Evolutionary conservation across 2,329 filamentous ascomycete species (phyloP), one percentile per base, ranked within the genome.

Genomic region (Raffaelea deltoideospora): DNA sequence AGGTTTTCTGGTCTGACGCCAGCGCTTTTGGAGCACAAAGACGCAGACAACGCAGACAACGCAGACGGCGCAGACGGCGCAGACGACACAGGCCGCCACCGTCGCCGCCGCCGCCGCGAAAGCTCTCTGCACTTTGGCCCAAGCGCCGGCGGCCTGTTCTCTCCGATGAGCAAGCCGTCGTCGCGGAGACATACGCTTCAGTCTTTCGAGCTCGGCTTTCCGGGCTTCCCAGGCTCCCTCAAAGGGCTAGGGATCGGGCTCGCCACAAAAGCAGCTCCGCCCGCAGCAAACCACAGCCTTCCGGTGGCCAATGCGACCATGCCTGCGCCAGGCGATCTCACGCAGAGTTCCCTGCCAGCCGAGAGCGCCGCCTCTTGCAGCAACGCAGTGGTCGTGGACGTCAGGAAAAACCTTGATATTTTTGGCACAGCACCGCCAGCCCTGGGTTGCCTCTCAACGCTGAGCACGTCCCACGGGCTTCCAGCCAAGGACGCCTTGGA

Each of bases 391-490:
- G 40, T 52, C 20, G 47, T 58, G 14, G 55, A 58, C 30, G 49
- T 52, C 13, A 50, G 52, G 20, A 45, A 42, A 5, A 54, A 53
- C 23, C 45, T 53, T 1, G 53, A 58, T 39, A 57, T 58, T 3
- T 58, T 58, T 32, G 51, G 50, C 3, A 41, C 39, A 1, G 37
- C 34, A 2, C 40, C 41, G 19, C 34, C 40, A 3, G 31, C 37
- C 30, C 28, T 6, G 3, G 17, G 9, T 5, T 17, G 9, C 17
- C 5, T 30, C 19, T 33, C 23, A n/a, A n/a, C n/a, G n/a, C n/a
- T n/a, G n/a, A n/a, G n/a, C n/a, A n/a, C n/a, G n/a, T n/a, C n/a
- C n/a, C n/a, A n/a, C n/a, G n/a, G n/a, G n/a, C n/a, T n/a, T n/a
- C n/a, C n/a, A n/a, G n/a, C n/a, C n/a, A n/a, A n/a, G n/a, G n/a